Evolutionary conservation across 1,284 basidiomycete genomes (phyloP).

Genomic region (Sanghuangporus sanghuang): DNA sequence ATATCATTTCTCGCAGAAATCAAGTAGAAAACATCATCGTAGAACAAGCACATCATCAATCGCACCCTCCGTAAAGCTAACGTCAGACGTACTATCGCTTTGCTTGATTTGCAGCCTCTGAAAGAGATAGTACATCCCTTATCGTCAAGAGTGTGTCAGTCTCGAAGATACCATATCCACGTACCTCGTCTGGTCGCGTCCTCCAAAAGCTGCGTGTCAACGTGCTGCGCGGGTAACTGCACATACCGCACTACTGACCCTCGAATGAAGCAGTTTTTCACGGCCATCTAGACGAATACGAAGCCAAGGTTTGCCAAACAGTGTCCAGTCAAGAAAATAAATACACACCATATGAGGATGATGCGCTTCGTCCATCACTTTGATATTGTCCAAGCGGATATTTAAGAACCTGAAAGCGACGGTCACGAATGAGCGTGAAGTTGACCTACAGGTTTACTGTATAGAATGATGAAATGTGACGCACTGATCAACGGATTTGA

Average conservation of each 20-base stretch:
- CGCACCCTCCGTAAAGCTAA: background rate
- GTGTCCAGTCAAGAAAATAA: conserved; percentile 4
- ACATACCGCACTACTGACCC: conserved; percentile 98
- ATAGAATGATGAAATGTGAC: conserved; percentile 28
- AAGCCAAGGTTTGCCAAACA: background rate
- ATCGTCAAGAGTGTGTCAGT: conserved; percentile 1
- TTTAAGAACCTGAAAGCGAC: conserved; percentile 77
- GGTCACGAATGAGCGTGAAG: background rate
- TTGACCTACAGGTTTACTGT: conserved; percentile 1
- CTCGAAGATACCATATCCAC: conserved; percentile 21
- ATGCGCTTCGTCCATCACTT: conserved; percentile 85
- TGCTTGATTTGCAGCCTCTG: conserved; percentile 50
- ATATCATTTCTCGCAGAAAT: conserved; percentile 6
- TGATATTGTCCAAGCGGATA: conserved; percentile 93
- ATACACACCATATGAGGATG: conserved; percentile 93
- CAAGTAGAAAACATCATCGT: background rate
- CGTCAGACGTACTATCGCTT: conserved; percentile 38
- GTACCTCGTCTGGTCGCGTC: conserved; percentile 94
- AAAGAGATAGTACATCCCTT: background rate
- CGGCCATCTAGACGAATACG: conserved; percentile 74
- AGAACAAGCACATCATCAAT: background rate
- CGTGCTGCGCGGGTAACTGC: conserved; percentile 86
- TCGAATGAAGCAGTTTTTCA: conserved; percentile 98
- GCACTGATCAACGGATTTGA: conserved; percentile 98
- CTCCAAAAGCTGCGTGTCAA: conserved; percentile 94